Percentiles rank a stretch among this genome's conserved stretches.
Conservation (phyloP, 2,329 filamentous ascomycete species). For the Conoideocrella luteorostrata region DNA sequence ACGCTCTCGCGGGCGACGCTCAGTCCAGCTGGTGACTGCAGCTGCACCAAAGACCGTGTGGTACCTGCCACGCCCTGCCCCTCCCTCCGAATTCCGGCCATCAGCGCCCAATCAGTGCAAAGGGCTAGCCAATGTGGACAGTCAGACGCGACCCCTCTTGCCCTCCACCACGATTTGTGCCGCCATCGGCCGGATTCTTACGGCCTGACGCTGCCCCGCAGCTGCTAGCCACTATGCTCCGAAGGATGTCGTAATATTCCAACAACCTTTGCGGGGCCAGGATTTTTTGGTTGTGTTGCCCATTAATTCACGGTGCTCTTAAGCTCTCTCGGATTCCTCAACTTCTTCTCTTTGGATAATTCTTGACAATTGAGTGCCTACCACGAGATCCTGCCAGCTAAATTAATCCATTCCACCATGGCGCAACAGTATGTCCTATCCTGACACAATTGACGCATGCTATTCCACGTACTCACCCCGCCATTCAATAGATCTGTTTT, state of each 20-base stretch:
- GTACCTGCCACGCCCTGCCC: too few species aligned
- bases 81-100: conserved; percentile 5
- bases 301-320: not conserved
- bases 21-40: too few species aligned
- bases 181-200: conserved; percentile 4
- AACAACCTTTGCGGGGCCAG: not conserved
- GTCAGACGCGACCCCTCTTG: not conserved
- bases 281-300: not conserved
- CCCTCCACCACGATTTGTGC: not conserved
- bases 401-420: not conserved
- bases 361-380: not conserved
- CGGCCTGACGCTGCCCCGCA: conserved; percentile 5
- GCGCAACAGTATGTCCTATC: conserved; percentile 7
- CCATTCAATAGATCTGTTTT: conserved; percentile 17
- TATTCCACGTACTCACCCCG: too few species aligned
- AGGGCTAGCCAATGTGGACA: not conserved
- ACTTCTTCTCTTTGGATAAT: not conserved
- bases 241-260: conserved; percentile 5
- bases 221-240: conserved; percentile 5
- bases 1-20: too few species aligned
- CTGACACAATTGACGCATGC: not conserved
- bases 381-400: not conserved
- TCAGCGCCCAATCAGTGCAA: conserved; percentile 4
- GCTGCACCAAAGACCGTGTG: too few species aligned
- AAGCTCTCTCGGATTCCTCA: not conserved